A percentile compares a stretch with the other conserved stretches of the same genome.
Conservation (phyloP, 495 filamentous ascomycete genomes). For the Cercophora samala region DNA sequence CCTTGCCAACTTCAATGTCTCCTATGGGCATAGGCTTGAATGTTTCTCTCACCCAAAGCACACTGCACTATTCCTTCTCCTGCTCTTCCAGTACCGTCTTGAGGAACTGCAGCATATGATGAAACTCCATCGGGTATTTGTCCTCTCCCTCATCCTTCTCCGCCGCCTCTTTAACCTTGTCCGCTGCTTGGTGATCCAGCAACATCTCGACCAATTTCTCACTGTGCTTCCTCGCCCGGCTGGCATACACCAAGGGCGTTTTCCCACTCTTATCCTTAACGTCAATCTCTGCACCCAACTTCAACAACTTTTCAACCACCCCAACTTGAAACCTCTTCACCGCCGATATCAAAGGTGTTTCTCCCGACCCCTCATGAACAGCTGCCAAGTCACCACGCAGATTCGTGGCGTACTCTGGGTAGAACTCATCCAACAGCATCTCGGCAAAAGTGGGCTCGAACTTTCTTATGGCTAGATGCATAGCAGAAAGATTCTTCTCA, state of each 20-base stretch:
- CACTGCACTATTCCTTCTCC: background rate
- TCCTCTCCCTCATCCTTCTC: background rate
- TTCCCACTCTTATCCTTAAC: background rate
- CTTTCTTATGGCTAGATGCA: background rate
- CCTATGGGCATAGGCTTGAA: too few relatives aligned
- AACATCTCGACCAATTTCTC: background rate
- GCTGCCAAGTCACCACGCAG: background rate
- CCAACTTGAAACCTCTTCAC: background rate
- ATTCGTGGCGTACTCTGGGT: background rate
- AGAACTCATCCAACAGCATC: constrained; percentile 2
- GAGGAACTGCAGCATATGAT: background rate
- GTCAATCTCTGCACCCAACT: background rate
- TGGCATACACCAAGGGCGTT: background rate
- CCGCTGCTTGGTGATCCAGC: background rate
- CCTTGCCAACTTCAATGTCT: too few relatives aligned
- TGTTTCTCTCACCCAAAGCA: too few relatives aligned
- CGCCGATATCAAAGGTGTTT: background rate
- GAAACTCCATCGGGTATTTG: background rate
- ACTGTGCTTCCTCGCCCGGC: background rate
- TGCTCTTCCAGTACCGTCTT: background rate
- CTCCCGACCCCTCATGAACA: background rate
- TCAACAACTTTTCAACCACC: background rate
- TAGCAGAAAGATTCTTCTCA: background rate
- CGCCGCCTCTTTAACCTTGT: background rate
- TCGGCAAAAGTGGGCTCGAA: background rate